phyloP scores from a whole-genome alignment of 225 moss, liverwort and hornwort genomes.

The Anthoceros angustus region DNA sequence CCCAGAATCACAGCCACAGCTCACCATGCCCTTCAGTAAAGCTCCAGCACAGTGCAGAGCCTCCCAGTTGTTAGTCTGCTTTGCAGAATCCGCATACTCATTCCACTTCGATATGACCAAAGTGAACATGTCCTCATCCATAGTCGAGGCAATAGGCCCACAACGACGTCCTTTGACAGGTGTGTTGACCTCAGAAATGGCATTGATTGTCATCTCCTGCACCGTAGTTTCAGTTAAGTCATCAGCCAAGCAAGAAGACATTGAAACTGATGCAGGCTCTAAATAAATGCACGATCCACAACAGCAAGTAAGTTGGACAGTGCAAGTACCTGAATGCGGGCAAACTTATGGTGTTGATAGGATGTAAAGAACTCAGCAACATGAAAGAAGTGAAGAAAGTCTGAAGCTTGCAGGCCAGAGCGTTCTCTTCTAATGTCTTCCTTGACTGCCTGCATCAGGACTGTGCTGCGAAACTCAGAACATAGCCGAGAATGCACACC shows the following conservation, averaged over 20 bases:
- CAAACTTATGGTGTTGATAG: conserved; percentile 37
- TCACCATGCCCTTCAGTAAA: conserved; percentile 79
- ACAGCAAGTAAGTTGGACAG: too few species aligned
- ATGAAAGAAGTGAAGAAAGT: conserved; percentile 55
- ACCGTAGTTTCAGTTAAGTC: too few species aligned
- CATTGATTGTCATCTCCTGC: conserved; percentile 3
- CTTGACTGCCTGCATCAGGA: conserved; percentile 85
- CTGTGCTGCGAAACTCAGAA: conserved; percentile 19
- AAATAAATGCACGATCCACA: too few species aligned
- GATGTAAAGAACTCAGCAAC: conserved; percentile 66
- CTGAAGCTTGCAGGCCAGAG: conserved; percentile 31
- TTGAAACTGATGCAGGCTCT: too few species aligned
- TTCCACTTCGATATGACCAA: conserved; percentile 66
- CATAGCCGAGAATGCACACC: neutral
- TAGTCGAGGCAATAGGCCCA: conserved; percentile 67
- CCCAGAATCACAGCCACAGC: neutral
- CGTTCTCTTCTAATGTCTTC: conserved; percentile 72
- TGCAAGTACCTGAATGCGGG: conserved; percentile 33
- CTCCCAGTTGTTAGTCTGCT: conserved; percentile 43
- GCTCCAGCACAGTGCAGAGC: conserved; percentile 46
- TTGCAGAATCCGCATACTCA: conserved; percentile 37
- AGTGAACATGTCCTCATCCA: conserved; percentile 90
- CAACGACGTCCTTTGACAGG: conserved; percentile 27
- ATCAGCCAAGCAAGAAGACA: too few species aligned
- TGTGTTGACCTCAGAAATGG: neutral